These are phyloP conservation scores for Exobasidium rhododendri DNA, from an alignment of 1,284 basidiomycete species.

Conservation along the genomic window DNA sequence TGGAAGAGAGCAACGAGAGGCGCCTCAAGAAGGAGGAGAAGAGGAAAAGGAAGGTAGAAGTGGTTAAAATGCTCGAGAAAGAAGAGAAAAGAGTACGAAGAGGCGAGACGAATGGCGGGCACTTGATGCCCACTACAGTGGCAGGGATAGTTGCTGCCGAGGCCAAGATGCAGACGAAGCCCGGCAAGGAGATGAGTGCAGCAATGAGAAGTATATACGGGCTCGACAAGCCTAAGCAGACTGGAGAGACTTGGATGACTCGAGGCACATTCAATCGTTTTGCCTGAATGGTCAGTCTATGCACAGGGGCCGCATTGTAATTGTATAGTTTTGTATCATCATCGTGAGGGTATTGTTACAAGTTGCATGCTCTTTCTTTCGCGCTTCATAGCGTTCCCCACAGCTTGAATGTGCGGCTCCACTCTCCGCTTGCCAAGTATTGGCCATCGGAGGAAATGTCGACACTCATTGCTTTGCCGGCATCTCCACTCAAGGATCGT, in stretches of 20 bases:
- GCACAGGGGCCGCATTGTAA: too few relatives aligned
- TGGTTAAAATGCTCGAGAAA: background rate
- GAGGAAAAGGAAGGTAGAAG: slow-evolving; percentile 9
- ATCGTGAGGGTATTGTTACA: too few relatives aligned
- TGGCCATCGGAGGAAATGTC: slow-evolving; percentile 63
- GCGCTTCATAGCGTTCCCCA: slow-evolving; percentile 2
- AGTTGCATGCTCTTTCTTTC: background rate
- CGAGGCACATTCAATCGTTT: slow-evolving; percentile 8
- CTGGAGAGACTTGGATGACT: slow-evolving; percentile 14
- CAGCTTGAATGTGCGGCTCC: slow-evolving; percentile 25
- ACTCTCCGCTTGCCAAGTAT: slow-evolving; percentile 26
- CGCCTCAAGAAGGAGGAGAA: slow-evolving; percentile 9
- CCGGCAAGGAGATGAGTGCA: slow-evolving; percentile 11
- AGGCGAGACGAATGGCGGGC: slow-evolving; percentile 11
- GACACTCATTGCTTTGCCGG: slow-evolving; percentile 96
- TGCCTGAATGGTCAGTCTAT: background rate
- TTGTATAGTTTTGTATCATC: too few relatives aligned
- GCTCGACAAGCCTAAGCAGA: slow-evolving; percentile 6
- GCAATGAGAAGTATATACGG: slow-evolving; percentile 15
- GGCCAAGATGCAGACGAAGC: slow-evolving; percentile 3
- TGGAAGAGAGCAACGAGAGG: background rate
- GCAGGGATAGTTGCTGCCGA: background rate
- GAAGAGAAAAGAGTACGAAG: background rate
- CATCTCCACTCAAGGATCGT: slow-evolving; percentile 81
- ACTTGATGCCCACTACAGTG: background rate